phyloP scores from a whole-genome alignment of 305 asterid genomes.

The Fraxinus greggii region DNA sequence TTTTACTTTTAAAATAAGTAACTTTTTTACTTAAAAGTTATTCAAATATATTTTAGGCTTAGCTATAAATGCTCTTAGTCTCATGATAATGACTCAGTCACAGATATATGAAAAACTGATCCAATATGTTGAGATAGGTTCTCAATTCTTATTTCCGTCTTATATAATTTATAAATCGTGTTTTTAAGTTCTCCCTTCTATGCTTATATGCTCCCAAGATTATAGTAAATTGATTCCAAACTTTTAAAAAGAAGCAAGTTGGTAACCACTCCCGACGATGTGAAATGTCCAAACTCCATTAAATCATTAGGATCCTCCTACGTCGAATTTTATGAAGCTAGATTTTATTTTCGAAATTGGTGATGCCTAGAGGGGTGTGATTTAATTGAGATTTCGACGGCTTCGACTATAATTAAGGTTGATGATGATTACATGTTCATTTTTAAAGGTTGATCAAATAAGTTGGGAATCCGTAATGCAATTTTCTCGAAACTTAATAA shows the following conservation, averaged over 20 bases:
- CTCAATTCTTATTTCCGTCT: not conserved
- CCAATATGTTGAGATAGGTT: not conserved
- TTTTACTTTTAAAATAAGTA: not conserved
- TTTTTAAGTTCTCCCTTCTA: not conserved
- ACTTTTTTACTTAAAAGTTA: not conserved
- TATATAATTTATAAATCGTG: not conserved
- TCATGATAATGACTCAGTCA: not conserved
- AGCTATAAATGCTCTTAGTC: not conserved
- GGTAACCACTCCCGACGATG: not conserved
- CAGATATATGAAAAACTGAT: not conserved
- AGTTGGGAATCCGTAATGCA: not conserved
- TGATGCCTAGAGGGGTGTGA: not conserved
- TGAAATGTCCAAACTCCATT: not conserved
- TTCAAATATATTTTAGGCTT: not conserved
- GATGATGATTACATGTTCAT: not conserved
- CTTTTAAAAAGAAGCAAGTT: not conserved
- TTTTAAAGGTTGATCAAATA: not conserved
- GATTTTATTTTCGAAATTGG: not conserved
- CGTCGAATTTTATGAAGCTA: not conserved
- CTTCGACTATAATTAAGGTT: conserved; percentile 9
- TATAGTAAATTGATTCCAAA: not conserved
- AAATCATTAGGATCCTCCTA: not conserved
- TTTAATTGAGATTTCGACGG: not conserved
- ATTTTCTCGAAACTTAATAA: not conserved
- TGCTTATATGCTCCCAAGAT: not conserved